A percentile compares a stretch with the other conserved stretches of the same genome.
These are phyloP conservation scores for Trifolium pratense DNA, from an alignment of 306 rosid species.

Conservation along the genomic window DNA sequence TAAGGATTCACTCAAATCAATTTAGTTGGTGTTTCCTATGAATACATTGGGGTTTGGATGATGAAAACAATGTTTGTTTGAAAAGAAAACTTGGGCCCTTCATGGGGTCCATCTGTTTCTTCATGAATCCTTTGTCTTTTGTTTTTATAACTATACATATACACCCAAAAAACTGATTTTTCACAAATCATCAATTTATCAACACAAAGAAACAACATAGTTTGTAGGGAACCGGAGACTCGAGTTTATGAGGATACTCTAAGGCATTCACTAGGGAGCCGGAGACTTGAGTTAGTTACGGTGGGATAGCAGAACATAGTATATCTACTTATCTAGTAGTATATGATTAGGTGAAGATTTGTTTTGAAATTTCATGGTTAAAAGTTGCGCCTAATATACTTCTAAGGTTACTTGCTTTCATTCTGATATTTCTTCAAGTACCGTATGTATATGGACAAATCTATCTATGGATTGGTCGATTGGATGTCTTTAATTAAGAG, in stretches of 20 bases:
- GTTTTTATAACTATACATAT: background rate
- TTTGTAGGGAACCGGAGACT: background rate
- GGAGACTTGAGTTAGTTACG: background rate
- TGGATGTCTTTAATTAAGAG: background rate
- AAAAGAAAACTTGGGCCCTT: constrained; percentile 11
- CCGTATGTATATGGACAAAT: background rate
- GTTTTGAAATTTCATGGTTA: background rate
- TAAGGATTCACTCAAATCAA: background rate
- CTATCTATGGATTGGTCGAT: background rate
- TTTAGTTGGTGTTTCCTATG: background rate
- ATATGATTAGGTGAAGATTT: background rate
- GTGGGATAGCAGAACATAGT: background rate
- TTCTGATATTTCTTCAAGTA: background rate
- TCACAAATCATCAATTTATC: background rate
- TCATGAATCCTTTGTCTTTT: constrained; percentile 7
- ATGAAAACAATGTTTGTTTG: constrained; percentile 19
- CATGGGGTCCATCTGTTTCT: constrained; percentile 12
- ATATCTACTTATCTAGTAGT: background rate
- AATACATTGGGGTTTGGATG: constrained; percentile 2
- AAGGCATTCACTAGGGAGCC: background rate
- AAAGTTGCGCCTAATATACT: background rate
- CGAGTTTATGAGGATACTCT: background rate
- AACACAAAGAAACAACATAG: background rate
- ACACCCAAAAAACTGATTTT: background rate
- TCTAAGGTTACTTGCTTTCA: background rate